These are phyloP conservation scores for Cadophora luteo-olivacea DNA, from an alignment of 2,329 filamentous ascomycete genomes.

Conservation along the genomic window DNA sequence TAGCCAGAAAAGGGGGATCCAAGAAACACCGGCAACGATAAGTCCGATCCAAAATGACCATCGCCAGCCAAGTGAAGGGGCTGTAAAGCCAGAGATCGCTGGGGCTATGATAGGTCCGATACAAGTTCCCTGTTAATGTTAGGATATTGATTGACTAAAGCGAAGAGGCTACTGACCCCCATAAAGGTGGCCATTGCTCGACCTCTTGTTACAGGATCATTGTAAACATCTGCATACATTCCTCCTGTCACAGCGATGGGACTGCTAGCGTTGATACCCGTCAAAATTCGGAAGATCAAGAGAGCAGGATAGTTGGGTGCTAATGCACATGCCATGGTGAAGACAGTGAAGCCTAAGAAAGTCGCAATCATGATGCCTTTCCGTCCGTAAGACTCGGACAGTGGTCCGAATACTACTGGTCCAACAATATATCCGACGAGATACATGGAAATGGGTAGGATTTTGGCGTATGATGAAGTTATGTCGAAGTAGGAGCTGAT, in stretches of 20 bases:
- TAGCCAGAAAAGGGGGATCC: slow-evolving; percentile 65
- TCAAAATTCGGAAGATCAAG: slow-evolving; percentile 66
- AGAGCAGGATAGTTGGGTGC: slow-evolving; percentile 67
- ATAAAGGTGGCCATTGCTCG: slow-evolving; percentile 69
- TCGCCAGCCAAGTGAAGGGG: slow-evolving; percentile 62
- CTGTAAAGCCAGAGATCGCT: slow-evolving; percentile 64
- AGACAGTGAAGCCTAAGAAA: slow-evolving; percentile 71
- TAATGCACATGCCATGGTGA: slow-evolving; percentile 69
- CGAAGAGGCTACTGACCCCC: slow-evolving; percentile 56
- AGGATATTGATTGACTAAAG: background rate
- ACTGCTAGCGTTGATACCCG: slow-evolving; percentile 62
- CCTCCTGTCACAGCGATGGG: slow-evolving; percentile 68
- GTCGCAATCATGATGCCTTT: slow-evolving; percentile 65
- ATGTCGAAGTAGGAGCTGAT: slow-evolving; percentile 65
- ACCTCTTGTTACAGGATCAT: slow-evolving; percentile 60
- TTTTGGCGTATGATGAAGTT: slow-evolving; percentile 47
- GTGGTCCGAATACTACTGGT: slow-evolving; percentile 67
- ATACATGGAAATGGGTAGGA: slow-evolving; percentile 68
- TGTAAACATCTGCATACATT: slow-evolving; percentile 71
- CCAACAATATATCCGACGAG: slow-evolving; percentile 65
- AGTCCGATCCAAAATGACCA: slow-evolving; percentile 70
- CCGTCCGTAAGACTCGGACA: slow-evolving; percentile 70
- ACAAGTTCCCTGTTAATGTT: slow-evolving; percentile 57
- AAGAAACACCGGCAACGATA: slow-evolving; percentile 66
- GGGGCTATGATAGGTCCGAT: slow-evolving; percentile 69